Base-by-base conservation (phyloP, 352 stramenopile species). In the Globisporangium radiosum region DNA sequence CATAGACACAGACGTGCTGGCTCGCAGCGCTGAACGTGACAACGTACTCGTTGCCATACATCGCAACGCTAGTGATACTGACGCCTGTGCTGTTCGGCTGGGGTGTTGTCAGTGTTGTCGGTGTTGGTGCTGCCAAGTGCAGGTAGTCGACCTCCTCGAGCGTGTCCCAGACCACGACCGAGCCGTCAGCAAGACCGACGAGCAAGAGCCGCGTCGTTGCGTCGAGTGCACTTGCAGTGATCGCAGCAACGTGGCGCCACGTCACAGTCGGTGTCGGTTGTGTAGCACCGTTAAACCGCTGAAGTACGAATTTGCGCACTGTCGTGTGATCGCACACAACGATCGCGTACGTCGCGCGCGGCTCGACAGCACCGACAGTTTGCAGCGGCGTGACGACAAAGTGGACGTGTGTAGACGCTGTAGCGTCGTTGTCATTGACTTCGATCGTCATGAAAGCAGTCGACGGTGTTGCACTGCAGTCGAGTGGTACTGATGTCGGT, bases 111-210 rank as follows among this genome's bases (percentile, higher is more conserved):
- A 33, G 25, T 45, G 19, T 33, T 7, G 58, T 42, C 9, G 48
- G 15, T 14, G 13, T 39, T 56, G 19, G 44, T 13, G 69, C 13
- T 45, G 60, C 54, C 42, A 78, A 57, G 57, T 70, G 76, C 7
- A 51, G 60, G 60, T 77, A 65, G 47, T 85, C 72, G 9, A 57
- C 54, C 38, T 87, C 69, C 19, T 71, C 68, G 9, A 88, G 57
- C 14, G 80, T 47, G 57, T 92, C 62, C 76, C 79, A 90, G 14
- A 89, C 66, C 8, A 75, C 60, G 1, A 81, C 15, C 3, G 72
- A 61, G 19, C 81, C 78, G 45, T 85, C 69, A 3, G 63, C 63
- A n/a, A 85, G 72, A 0, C 74, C 74, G 0, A 85, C 56, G 1
- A 58, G 66, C 8, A 89, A 36, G 40, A 76, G 84, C 47, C 84